Evolutionary conservation across 495 filamentous ascomycete species (phyloP).

Genomic region (Amorphotheca resinae): DNA sequence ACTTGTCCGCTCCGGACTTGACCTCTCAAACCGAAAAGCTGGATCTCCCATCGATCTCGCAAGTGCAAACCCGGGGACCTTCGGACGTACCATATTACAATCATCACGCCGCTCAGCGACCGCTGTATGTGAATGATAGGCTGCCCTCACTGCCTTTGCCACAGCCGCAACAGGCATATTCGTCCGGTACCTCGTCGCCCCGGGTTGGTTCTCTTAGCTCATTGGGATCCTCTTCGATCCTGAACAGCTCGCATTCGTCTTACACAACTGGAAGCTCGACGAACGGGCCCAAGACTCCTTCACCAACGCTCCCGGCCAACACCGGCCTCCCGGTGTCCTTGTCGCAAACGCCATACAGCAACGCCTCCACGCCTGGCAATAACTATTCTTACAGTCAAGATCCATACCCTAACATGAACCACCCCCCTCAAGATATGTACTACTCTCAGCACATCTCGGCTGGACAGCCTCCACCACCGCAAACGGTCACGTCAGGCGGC

Average conservation of each 20-base stretch:
- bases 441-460: slow-evolving; percentile 72
- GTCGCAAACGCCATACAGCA: slow-evolving; percentile 38
- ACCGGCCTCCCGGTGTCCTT: slow-evolving; percentile 29
- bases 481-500: slow-evolving; percentile 66
- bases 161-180: slow-evolving; percentile 45
- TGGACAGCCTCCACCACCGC: slow-evolving; percentile 65
- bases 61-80: slow-evolving; percentile 81
- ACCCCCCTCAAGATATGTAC: slow-evolving; percentile 70
- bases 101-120: slow-evolving; percentile 54
- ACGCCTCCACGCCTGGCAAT: slow-evolving; percentile 31
- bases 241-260: slow-evolving; percentile 39
- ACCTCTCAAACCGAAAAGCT: slow-evolving; percentile 75
- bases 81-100: slow-evolving; percentile 68
- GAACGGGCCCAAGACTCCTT: slow-evolving; percentile 46
- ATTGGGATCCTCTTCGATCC: slow-evolving; percentile 31
- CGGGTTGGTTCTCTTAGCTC: slow-evolving; percentile 56
- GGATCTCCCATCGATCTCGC: slow-evolving; percentile 91
- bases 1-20: slow-evolving; percentile 18
- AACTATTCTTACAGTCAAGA: slow-evolving; percentile 35
- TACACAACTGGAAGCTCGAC: slow-evolving; percentile 41
- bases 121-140: slow-evolving; percentile 59
- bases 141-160: slow-evolving; percentile 65
- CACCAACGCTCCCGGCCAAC: slow-evolving; percentile 32
- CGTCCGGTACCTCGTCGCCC: slow-evolving; percentile 55
- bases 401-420: slow-evolving; percentile 71